phyloP scores from a whole-genome alignment of 2,329 filamentous ascomycete species.

The Fusarium haematococcum region DNA sequence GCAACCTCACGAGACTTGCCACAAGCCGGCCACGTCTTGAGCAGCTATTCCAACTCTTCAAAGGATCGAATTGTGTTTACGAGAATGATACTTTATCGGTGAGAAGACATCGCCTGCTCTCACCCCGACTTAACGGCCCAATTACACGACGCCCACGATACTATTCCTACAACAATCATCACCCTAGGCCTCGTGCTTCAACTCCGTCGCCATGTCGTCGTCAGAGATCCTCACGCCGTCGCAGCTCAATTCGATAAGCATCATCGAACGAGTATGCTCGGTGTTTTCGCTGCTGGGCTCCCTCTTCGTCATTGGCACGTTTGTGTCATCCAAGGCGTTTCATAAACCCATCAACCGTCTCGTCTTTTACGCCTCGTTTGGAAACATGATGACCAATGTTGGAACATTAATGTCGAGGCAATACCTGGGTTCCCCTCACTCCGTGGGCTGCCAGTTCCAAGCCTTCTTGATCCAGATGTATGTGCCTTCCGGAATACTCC shows the following conservation, averaged over 20 bases:
- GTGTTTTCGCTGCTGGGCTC: conserved; percentile 78
- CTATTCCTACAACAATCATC: background rate
- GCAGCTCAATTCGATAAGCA: conserved; percentile 67
- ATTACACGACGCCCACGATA: background rate
- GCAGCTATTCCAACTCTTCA: background rate
- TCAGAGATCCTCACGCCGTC: conserved; percentile 24
- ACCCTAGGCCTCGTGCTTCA: background rate
- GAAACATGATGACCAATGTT: conserved; percentile 82
- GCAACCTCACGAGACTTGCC: background rate
- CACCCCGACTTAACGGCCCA: conserved; percentile 10
- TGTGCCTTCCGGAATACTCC: conserved; percentile 42
- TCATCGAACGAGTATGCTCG: conserved; percentile 76
- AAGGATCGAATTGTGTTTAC: background rate
- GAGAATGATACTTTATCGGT: conserved; percentile 29
- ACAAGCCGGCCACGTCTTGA: background rate
- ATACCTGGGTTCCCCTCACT: conserved; percentile 62
- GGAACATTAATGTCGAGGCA: conserved; percentile 78
- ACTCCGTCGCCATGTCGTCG: conserved; percentile 29
- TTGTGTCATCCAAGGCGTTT: conserved; percentile 74
- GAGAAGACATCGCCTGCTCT: conserved; percentile 1
- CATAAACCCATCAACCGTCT: conserved; percentile 90
- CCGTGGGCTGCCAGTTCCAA: conserved; percentile 76
- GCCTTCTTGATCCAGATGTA: conserved; percentile 86
- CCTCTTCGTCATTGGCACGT: conserved; percentile 78
- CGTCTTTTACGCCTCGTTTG: conserved; percentile 85